A percentile compares a stretch with the other conserved stretches of the same genome.
Evolutionary conservation across 768 basidiomycete species (phyloP).

Genomic region (Xanthoconium stramineum): DNA sequence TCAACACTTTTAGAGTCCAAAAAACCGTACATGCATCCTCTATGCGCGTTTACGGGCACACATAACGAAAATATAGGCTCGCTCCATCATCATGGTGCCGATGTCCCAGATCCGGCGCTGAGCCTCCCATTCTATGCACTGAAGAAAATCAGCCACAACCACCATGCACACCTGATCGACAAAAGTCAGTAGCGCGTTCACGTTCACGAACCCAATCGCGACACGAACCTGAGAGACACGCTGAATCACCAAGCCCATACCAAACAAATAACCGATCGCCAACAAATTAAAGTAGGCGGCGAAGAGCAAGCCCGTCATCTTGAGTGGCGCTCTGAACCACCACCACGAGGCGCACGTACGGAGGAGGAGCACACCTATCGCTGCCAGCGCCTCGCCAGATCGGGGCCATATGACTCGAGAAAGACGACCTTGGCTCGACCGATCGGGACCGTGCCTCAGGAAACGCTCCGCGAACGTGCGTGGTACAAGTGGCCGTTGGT

Average conservation of each 20-base stretch:
- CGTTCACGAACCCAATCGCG: neutral
- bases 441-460: neutral
- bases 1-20: too few relatives aligned
- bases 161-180: slow-evolving; percentile 1
- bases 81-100: neutral
- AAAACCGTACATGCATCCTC: too few relatives aligned
- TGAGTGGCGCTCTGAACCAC: slow-evolving; percentile 9
- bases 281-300: neutral
- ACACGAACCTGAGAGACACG: slow-evolving; percentile 3
- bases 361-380: neutral
- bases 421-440: neutral
- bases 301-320: neutral
- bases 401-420: neutral
- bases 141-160: neutral
- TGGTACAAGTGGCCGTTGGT: neutral
- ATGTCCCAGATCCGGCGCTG: neutral
- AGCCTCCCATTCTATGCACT: slow-evolving; percentile 11
- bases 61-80: neutral
- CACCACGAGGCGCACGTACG: slow-evolving; percentile 1
- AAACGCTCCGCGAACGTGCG: neutral
- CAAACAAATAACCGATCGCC: neutral
- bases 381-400: neutral
- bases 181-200: neutral
- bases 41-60: neutral
- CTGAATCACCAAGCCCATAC: neutral